These are phyloP conservation scores for Calonectria hawksworthii DNA, from an alignment of 2,329 filamentous ascomycete genomes.

Conservation along the genomic window DNA sequence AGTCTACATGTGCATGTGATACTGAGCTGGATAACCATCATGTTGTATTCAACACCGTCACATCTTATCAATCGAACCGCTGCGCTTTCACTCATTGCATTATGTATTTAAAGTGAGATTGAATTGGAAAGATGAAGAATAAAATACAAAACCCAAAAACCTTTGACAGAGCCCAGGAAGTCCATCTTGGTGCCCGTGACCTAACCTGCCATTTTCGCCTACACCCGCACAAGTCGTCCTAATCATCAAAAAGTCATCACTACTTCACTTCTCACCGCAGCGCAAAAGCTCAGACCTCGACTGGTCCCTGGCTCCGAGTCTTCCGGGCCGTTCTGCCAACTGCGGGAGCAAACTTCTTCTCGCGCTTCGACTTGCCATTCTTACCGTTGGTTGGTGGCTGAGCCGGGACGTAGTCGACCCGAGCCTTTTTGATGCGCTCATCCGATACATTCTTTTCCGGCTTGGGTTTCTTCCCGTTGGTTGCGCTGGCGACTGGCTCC, in stretches of 20 bases:
- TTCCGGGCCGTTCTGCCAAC: constrained; percentile 57
- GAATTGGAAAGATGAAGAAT: neutral
- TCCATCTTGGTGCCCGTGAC: constrained; percentile 23
- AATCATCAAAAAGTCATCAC: constrained; percentile 9
- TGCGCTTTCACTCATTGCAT: neutral
- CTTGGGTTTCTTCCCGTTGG: constrained; percentile 32
- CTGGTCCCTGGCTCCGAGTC: constrained; percentile 59
- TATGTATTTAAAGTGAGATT: neutral
- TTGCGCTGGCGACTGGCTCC: constrained; percentile 33
- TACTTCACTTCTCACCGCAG: neutral
- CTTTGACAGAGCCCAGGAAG: constrained; percentile 32
- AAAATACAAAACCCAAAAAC: constrained; percentile 36
- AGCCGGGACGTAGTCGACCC: constrained; percentile 50
- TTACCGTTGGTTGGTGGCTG: constrained; percentile 46
- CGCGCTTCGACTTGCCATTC: constrained; percentile 42
- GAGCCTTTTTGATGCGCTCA: constrained; percentile 57
- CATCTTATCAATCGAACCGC: constrained; percentile 1
- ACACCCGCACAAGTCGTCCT: constrained; percentile 21
- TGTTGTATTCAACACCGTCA: neutral
- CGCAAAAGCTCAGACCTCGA: constrained; percentile 38
- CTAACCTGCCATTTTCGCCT: constrained; percentile 41
- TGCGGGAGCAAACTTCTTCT: constrained; percentile 51
- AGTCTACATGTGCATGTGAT: neutral
- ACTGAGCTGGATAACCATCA: neutral
- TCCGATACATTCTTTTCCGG: constrained; percentile 45